Evolutionary conservation across 2,329 filamentous ascomycete species (phyloP), one percentile per base, ranked within the genome.

Genomic region (Parastagonospora nodorum): DNA sequence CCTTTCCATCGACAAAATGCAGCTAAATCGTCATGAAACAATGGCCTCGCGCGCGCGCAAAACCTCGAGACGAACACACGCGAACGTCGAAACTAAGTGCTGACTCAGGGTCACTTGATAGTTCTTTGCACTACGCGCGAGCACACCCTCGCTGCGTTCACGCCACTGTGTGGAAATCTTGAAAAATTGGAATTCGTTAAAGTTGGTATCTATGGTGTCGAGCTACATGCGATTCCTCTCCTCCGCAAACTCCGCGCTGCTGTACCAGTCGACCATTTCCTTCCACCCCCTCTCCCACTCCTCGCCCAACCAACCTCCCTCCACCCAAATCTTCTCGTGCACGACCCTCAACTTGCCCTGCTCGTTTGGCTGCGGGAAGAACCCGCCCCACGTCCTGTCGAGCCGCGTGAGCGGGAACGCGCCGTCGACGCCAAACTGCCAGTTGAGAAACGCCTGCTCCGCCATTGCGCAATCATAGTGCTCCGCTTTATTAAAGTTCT

Each of bases 271-370:
- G 19, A 61, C 14, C 67, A 71, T 66, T 16, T 66, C 63, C 31
- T 43, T 39, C 67, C 68, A 71, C 1, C 48, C 50, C 3, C 36
- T 37, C 7, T 55, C 50, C 68, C 68, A 71, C 30, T 69, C 68
- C 3, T 51, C 41, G 37, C 53, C 64, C 57, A 66, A 45, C 61
- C 60, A 65, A 2, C 55, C 56, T 4, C 43, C 44, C 8, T 58
- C 52, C 9, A 48, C 48, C 69, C 69, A 73, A 2, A 73, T 49
- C 57, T 73, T 73, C 55, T 71, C 69, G 53, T 73, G 70, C 29
- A 73, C 63, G 7, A 73, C 61, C 44, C 69, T 71, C 44, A 71
- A 52, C 31, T 54, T 53, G 10, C 56, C 61, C 16, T 61, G 60
- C 6, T 63, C 62, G 2, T 66, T 51, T 6, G 65, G 64, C 1